phyloP scores from a whole-genome alignment of 169 alveolate genomes.

The Plasmodium chabaudi region DNA sequence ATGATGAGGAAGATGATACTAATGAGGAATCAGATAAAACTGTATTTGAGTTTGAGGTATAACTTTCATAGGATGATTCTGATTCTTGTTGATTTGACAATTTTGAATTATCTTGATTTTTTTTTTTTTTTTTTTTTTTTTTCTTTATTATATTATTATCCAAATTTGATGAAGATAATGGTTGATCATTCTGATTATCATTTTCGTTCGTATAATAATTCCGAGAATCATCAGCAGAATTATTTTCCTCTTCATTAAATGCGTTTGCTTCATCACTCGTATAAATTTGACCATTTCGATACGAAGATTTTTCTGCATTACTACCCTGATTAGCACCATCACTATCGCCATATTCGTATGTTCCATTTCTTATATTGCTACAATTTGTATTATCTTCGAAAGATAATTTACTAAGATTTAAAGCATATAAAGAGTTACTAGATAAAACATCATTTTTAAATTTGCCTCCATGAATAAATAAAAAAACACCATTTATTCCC shows the following conservation, averaged over 20 bases:
- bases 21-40: neutral
- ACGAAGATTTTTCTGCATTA: neutral
- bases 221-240: too few relatives aligned
- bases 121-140: too few relatives aligned
- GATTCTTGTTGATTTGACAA: neutral
- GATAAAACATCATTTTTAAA: constrained; percentile 50
- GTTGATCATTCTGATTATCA: too few relatives aligned
- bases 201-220: too few relatives aligned
- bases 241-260: neutral
- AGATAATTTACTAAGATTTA: constrained; percentile 29
- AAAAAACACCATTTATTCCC: constrained; percentile 57
- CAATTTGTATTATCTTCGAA: neutral
- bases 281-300: neutral
- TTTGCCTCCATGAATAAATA: constrained; percentile 75
- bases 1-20: constrained; percentile 14
- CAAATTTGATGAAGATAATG: too few relatives aligned
- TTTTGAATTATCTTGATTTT: too few relatives aligned
- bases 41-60: constrained; percentile 4
- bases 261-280: neutral
- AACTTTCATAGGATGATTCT: constrained; percentile 17
- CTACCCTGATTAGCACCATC: neutral
- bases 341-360: neutral
- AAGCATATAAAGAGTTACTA: constrained; percentile 42
- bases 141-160: too few relatives aligned
- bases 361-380: neutral